A percentile compares a stretch with the other conserved stretches of the same genome.
phyloP scores from a whole-genome alignment of 768 basidiomycete species.

The Boletus eberwhitei region DNA sequence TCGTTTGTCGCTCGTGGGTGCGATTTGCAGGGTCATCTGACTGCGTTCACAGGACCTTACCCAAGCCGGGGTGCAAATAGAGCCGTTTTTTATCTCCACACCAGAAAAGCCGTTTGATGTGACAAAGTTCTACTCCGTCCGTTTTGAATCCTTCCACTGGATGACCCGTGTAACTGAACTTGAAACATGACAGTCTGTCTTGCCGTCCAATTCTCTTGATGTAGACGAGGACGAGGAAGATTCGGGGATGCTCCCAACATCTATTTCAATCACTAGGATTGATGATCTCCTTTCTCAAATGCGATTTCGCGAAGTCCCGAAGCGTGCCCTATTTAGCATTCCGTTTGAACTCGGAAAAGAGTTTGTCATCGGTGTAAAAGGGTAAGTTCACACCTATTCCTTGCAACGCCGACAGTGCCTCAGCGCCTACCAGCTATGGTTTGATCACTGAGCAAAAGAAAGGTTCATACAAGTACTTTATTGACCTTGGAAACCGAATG shows the following conservation, averaged over 20 bases:
- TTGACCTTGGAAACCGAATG: slow-evolving; percentile 72
- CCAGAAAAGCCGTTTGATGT: slow-evolving; percentile 65
- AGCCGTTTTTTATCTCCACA: slow-evolving; percentile 86
- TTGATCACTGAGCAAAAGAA: slow-evolving; percentile 87
- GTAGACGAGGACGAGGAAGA: slow-evolving; percentile 45
- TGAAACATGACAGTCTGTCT: slow-evolving; percentile 46
- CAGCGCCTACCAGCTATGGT: slow-evolving; percentile 60
- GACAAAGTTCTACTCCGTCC: slow-evolving; percentile 75
- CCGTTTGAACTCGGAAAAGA: slow-evolving; percentile 76
- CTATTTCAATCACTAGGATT: slow-evolving; percentile 73
- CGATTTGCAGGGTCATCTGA: neutral
- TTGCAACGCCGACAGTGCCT: neutral
- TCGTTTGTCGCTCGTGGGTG: slow-evolving; percentile 39
- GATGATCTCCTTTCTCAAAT: slow-evolving; percentile 77
- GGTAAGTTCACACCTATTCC: slow-evolving; percentile 41
- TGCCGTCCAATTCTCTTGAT: slow-evolving; percentile 50
- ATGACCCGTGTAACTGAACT: slow-evolving; percentile 5
- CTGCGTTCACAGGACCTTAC: slow-evolving; percentile 60
- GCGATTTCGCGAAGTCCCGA: slow-evolving; percentile 79
- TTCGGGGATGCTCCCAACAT: slow-evolving; percentile 55
- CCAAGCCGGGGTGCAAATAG: slow-evolving; percentile 73
- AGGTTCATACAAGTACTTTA: slow-evolving; percentile 78
- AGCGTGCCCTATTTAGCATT: slow-evolving; percentile 77
- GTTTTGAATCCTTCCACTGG: slow-evolving; percentile 19
- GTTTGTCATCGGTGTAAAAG: slow-evolving; percentile 78